Base-by-base conservation (phyloP, 1,139 yeast species). In the Candida sojae region DNA sequence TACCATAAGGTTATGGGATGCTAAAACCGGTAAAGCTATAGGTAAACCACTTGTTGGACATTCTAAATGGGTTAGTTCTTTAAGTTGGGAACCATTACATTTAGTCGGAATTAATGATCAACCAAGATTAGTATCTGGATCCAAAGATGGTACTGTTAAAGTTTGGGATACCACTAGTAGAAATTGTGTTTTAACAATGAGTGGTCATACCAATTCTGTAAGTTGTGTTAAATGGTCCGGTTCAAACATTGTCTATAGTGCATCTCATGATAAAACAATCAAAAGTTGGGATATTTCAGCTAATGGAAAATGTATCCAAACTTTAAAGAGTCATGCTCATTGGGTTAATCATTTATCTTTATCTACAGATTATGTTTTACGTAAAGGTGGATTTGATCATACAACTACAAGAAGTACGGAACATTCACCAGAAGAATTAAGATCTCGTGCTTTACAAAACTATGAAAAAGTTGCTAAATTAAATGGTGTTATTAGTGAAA, bases 221-320 rank as follows among this genome's bases (percentile, higher is more conserved):
- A 86, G 97, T 5, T 90, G 98, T 70, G 96, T 92, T 31, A 90
- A 86, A 66, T 93, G 99, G 99, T 89, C 97, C 48, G 99, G 99
- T 1, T 75, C 84, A 40, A 91, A 93, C 49, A 76, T 87, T 32
- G 77, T 93, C 42, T 95, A 92, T 66, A 84, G 96, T 43, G 95
- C 91, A 2, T 91, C 98, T 6, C 99, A 93, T 62, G 99, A 93
- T 67, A 93, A 91, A 64, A 88, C 97, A 3, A 87, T 93, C 56
- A 86, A 86, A 65, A 89, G 89, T 1, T 93, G 99, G 99, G 95
- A 89, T 61, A 70, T 75, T 40, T 75, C 85, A 46, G 86, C 86
- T 21, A 79, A 79, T 40, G 97, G 97, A 23, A 83, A 82, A 58
- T 82, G 96, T 57, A 77, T 89, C 39, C 91, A 88, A 61, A 84